Base-by-base conservation (phyloP, 305 asterid genomes). In the Galium porrigens region DNA sequence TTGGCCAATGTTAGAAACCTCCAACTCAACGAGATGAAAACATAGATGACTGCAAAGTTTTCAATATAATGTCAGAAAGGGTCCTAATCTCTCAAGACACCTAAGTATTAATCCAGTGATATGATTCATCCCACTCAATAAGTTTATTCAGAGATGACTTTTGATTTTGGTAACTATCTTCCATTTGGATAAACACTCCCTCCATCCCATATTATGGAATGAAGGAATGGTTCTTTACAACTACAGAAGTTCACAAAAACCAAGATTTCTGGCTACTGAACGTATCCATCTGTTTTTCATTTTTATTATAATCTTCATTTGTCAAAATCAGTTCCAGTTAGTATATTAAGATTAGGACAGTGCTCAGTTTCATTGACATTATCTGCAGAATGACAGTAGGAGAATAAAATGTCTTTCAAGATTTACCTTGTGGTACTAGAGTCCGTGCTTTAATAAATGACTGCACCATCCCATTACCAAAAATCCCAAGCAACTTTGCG, bases 381-480 rank as follows among this genome's bases (percentile, higher is more conserved):
- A 20, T 1, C 12, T 68, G 51, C 29, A 15, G 41, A n/a, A 36
- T 29, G 32, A 14, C 32, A 27, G 15, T 52, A 36, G 36, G 63
- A 32, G 18, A 1, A 58, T 58, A 4, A n/a, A 10, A 56, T 44
- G 54, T 30, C 37, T 51, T 67, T 65, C 30, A 32, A 48, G 0
- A 22, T 18, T 67, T 79, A 91, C 98, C 96, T 37, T 81, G 67
- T 54, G 98, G 90, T 66, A 79, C 70, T 75, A 91, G 86, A 39
- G 98, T 86, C 27, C 94, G 90, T 56, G 96, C 98, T 74, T 86
- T 70, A 70, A 88, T 86, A 74, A 91, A 91, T 33, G 98, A 91
- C 72, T 91, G 98, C 82, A 91, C 98, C 98, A 91, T 91, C 71
- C 98, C 98, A 78, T 91, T 91, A 61, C 92, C 92, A 76, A 91